These are phyloP conservation scores for Colletotrichum plurivorum DNA, from an alignment of 2,329 filamentous ascomycete genomes.

Conservation along the genomic window DNA sequence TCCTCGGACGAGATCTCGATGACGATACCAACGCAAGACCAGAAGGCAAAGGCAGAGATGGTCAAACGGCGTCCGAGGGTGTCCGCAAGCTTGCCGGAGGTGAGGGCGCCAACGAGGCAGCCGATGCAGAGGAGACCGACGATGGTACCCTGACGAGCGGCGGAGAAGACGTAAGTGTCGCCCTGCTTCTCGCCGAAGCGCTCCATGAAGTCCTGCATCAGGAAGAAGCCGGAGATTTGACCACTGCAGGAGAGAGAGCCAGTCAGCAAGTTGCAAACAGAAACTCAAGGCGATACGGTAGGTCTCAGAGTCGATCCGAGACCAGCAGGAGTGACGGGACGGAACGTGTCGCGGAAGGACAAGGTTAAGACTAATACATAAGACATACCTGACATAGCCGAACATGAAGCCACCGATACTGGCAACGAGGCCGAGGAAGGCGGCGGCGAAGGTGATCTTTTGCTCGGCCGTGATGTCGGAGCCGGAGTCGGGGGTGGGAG, in stretches of 20 bases:
- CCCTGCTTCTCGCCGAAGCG: conserved; percentile 65
- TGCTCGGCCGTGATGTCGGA: conserved; percentile 42
- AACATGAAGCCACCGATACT: conserved; percentile 72
- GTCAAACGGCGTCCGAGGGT: conserved; percentile 72
- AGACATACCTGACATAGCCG: conserved; percentile 66
- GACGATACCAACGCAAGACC: conserved; percentile 75
- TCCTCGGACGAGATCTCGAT: conserved; percentile 71
- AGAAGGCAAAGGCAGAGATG: conserved; percentile 74
- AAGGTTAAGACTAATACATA: conserved; percentile 48
- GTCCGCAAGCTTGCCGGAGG: conserved; percentile 73
- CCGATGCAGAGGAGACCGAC: conserved; percentile 74
- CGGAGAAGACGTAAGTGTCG: conserved; percentile 63
- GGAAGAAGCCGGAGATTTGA: conserved; percentile 73
- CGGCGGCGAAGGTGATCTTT: conserved; percentile 56
- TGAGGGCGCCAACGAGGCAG: conserved; percentile 69
- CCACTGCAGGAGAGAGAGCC: conserved; percentile 54
- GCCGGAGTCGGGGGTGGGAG: conserved; percentile 11
- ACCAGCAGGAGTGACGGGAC: neutral
- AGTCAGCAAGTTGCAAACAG: conserved; percentile 1
- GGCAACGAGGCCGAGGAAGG: conserved; percentile 64
- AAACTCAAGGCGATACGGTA: neutral
- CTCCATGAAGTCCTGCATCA: conserved; percentile 68
- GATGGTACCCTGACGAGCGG: conserved; percentile 74
- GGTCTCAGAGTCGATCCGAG: conserved; percentile 10
- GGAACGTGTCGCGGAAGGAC: neutral